Base-by-base conservation (phyloP, 345 rosid genomes). In the Trapa bicornis region DNA sequence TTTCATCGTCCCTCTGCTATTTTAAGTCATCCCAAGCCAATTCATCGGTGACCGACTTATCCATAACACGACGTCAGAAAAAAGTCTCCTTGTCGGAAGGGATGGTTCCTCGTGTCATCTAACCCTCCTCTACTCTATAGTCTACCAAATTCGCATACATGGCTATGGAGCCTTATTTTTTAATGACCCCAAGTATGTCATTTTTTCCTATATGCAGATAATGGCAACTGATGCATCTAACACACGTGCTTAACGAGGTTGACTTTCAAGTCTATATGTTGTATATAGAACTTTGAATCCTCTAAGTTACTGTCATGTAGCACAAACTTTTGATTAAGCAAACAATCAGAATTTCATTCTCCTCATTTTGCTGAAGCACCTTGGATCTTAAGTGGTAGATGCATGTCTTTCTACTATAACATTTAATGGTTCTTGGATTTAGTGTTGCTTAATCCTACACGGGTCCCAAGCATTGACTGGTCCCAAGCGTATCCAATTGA, bases 171-270 rank as follows among this genome's bases (percentile, higher is more conserved):
- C 29, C 29, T 22, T 22, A 22, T 22, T 22, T 22, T 22, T 22
- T 22, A 22, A 22, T 22, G 29, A 22, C 29, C 29, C 29, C 29
- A 22, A 22, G 29, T 22, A 22, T 22, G 29, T 22, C 29, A 22
- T 22, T 22, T 22, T 22, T 22, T 22, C 29, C 29, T 22, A 22
- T 53, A 96, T 84, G 35, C 87, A 84, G 78, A 75, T 89, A 73
- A 79, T 86, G 83, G 97, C 97, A 70, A 80, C 96, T 56, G 87
- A 92, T 81, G 83, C 91, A 73, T 80, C 85, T 47, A 92, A 92
- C 69, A 76, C 84, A 80, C 57, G 80, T 89, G 61, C 87, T 84
- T 56, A 85, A 82, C 78, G 89, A 92, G 86, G 96, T 83, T 58
- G 9, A 38, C 35, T 35, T 15, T 35, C 7, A 12, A 3, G 37